These are phyloP conservation scores for Cladosporium sp. DNA, from an alignment of 2,329 filamentous ascomycete species.

Conservation along the genomic window DNA sequence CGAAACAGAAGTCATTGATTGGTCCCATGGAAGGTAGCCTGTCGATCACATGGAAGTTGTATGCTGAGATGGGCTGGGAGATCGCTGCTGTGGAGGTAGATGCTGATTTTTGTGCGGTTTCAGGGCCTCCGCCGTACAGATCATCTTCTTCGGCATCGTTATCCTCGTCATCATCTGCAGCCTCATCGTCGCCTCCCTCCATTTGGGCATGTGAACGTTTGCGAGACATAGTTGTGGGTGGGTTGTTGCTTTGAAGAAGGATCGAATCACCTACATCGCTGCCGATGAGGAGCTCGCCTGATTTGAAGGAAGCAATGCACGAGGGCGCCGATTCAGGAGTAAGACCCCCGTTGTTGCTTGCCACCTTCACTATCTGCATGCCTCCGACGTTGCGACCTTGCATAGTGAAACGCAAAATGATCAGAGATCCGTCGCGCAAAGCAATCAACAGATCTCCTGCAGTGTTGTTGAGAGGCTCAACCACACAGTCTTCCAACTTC, in stretches of 20 bases:
- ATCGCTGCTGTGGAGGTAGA: conserved; percentile 42
- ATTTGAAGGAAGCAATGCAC: conserved; percentile 66
- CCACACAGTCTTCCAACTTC: conserved; percentile 75
- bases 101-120: conserved; percentile 43
- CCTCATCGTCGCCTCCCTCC: conserved; percentile 52
- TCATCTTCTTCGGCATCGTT: conserved; percentile 62
- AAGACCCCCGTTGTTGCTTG: conserved; percentile 63
- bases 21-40: conserved; percentile 75
- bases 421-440: conserved; percentile 72
- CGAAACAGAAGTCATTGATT: conserved; percentile 72
- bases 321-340: conserved; percentile 65
- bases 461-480: conserved; percentile 75
- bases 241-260: conserved; percentile 76
- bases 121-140: conserved; percentile 62
- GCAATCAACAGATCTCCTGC: conserved; percentile 84
- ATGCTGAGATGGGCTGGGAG: conserved; percentile 58
- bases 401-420: conserved; percentile 77
- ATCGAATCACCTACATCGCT: conserved; percentile 81
- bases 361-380: conserved; percentile 69
- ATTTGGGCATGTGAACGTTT: conserved; percentile 65
- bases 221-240: conserved; percentile 62
- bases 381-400: conserved; percentile 91
- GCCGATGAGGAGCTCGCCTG: conserved; percentile 69
- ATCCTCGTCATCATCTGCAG: conserved; percentile 61
- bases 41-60: conserved; percentile 77